Evolutionary conservation across 2,329 filamentous ascomycete species (phyloP), one percentile per base, ranked within the genome.

Genomic region (Paecilomyces dactylethromorphus): DNA sequence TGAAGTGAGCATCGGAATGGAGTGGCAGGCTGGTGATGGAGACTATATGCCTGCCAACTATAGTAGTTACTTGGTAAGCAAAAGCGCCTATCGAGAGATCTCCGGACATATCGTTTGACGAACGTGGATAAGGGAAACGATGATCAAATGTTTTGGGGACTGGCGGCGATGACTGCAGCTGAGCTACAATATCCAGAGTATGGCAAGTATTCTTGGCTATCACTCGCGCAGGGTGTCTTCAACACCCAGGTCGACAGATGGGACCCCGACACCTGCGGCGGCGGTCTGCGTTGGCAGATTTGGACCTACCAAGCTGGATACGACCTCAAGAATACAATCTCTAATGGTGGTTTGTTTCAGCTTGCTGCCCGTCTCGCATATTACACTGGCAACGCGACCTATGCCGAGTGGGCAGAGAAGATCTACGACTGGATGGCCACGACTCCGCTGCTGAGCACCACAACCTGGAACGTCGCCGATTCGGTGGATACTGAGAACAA

Each of bases 201-300:
- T 0, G 82, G 82, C 56, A 69, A 87, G 58, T 86, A 88, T 0
- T 87, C 89, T 60, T 96, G 89, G 89, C 79, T 94, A 26, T 85
- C 87, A 4, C 81, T 95, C 18, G 87, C 84, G 0, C 88, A 91
- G 72, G 88, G 87, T 22, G 89, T 92, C 10, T 95, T 93, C 74
- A 91, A 94, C 76, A 86, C 88, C 55, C 91, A 91, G 69, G 84
- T 84, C 2, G 76, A 76, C 4, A 84, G 90, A 32, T 93, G 90
- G 88, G 87, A 94, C 65, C 78, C 76, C 5, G 69, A 75, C 0
- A 80, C 77, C 2, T 96, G 91, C 73, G 78, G 77, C 58, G 91
- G 91, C 59, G 91, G 91, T 13, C 75, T 96, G 65, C 85, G 88
- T 63, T 96, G 92, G 92, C 91, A 96, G 76, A 89, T 95, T 61